Evolutionary conservation across 129 eudicot species (phyloP).

Genomic region (Arctium lappa): DNA sequence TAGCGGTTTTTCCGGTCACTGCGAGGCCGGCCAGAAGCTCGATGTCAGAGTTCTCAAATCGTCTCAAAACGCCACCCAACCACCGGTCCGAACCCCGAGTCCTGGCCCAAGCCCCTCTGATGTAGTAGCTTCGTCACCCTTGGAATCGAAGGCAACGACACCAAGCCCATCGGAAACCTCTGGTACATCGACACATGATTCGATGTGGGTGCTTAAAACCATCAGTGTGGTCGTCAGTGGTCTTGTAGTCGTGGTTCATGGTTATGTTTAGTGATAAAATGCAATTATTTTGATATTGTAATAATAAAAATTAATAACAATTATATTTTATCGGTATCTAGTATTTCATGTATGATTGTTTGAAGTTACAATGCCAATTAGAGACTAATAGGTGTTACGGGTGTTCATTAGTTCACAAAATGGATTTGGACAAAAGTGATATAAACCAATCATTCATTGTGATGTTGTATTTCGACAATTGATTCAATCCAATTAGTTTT

Average conservation of each 20-base stretch:
- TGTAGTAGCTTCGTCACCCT: background rate
- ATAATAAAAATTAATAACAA: background rate
- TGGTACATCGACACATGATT: background rate
- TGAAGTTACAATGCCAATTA: background rate
- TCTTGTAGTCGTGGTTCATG: constrained; percentile 8
- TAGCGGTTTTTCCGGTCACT: constrained; percentile 48
- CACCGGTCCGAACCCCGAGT: background rate
- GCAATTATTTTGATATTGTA: constrained; percentile 4
- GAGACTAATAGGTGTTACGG: background rate
- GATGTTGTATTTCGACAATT: background rate
- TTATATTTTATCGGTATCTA: background rate
- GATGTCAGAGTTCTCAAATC: constrained; percentile 41
- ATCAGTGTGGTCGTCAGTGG: constrained; percentile 14
- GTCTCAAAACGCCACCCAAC: background rate
- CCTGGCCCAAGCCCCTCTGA: background rate
- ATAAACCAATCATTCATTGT: background rate
- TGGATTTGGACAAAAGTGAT: background rate
- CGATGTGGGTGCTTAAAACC: constrained; percentile 26
- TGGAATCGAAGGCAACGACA: background rate
- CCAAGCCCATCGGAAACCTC: constrained; percentile 31
- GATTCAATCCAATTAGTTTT: background rate
- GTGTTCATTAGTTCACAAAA: background rate
- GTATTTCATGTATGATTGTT: background rate
- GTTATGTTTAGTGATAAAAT: constrained; percentile 12
- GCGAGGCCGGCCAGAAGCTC: constrained; percentile 55